Conservation (phyloP, 768 basidiomycete species). For the Mycena kentingensis region DNA sequence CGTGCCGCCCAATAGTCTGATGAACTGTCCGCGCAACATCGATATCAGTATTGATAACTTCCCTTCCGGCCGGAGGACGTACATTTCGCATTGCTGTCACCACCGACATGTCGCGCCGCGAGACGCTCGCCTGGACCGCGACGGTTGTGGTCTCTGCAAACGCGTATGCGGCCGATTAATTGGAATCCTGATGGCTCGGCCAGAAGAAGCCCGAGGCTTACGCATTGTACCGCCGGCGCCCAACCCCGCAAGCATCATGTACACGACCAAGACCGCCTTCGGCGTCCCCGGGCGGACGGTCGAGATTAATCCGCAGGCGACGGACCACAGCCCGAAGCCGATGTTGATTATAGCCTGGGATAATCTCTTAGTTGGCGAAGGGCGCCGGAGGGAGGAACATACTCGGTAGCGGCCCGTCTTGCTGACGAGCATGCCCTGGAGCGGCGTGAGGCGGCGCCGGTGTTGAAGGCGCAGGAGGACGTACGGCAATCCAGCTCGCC, state of each 20-base stretch:
- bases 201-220: conserved; percentile 36
- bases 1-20: conserved; percentile 70
- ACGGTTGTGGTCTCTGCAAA: conserved; percentile 58
- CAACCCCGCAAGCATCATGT: conserved; percentile 58
- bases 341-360: conserved; percentile 55
- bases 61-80: conserved; percentile 11
- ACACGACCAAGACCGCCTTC: conserved; percentile 55
- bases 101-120: conserved; percentile 72
- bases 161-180: neutral
- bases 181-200: neutral
- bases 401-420: conserved; percentile 66
- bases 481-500: conserved; percentile 54
- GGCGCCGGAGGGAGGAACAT: conserved; percentile 12
- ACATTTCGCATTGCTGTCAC: conserved; percentile 71
- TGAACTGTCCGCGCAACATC: conserved; percentile 45
- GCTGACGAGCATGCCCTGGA: conserved; percentile 61
- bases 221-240: conserved; percentile 50
- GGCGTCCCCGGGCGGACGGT: conserved; percentile 53
- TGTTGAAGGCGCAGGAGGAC: conserved; percentile 23
- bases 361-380: neutral
- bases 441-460: neutral
- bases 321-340: conserved; percentile 69
- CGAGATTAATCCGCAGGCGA: conserved; percentile 72
- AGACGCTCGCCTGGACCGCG: conserved; percentile 72
- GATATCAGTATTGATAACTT: neutral